Percentiles rank a stretch among this genome's conserved stretches.
These are phyloP conservation scores for Aegilops umbellulata DNA, from an alignment of 176 grass and related monocot genomes.

Conservation along the genomic window DNA sequence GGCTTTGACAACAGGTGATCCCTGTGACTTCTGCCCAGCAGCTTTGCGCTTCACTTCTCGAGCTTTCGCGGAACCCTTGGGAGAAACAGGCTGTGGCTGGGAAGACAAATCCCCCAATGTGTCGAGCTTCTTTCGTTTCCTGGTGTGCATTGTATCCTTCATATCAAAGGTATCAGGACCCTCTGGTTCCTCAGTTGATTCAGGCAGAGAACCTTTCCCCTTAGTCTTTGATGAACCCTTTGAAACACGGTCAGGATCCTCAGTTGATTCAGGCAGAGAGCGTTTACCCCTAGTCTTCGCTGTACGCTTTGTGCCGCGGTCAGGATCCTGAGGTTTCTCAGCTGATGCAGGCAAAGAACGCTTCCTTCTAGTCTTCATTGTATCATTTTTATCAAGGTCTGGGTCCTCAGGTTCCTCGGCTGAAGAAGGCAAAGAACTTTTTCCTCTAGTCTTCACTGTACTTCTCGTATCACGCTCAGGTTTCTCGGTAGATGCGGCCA, in stretches of 20 bases:
- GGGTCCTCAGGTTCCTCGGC: not conserved
- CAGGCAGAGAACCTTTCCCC: not conserved
- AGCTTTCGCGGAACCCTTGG: conserved; percentile 38
- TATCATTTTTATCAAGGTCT: not conserved
- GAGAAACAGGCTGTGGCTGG: conserved; percentile 24
- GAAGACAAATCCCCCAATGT: conserved; percentile 67
- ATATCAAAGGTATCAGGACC: not conserved
- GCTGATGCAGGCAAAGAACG: conserved; percentile 1
- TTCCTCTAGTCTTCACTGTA: not conserved
- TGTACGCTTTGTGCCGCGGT: not conserved
- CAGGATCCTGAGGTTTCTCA: conserved; percentile 1
- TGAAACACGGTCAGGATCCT: conserved; percentile 1
- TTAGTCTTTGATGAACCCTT: not conserved
- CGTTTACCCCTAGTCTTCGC: conserved; percentile 14
- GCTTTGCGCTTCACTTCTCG: conserved; percentile 40
- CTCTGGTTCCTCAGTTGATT: not conserved
- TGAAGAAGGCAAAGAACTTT: not conserved
- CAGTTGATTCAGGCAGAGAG: conserved; percentile 3
- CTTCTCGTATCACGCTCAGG: not conserved
- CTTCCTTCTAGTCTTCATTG: conserved; percentile 16
- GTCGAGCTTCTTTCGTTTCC: conserved; percentile 64
- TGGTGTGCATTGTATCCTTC: conserved; percentile 13
- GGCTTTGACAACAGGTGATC: conserved; percentile 23
- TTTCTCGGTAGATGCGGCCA: not conserved
- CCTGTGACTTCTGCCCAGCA: conserved; percentile 23